Evolutionary conservation across 1,284 basidiomycete genomes (phyloP).

Genomic region (Exsudoporus floridanus): DNA sequence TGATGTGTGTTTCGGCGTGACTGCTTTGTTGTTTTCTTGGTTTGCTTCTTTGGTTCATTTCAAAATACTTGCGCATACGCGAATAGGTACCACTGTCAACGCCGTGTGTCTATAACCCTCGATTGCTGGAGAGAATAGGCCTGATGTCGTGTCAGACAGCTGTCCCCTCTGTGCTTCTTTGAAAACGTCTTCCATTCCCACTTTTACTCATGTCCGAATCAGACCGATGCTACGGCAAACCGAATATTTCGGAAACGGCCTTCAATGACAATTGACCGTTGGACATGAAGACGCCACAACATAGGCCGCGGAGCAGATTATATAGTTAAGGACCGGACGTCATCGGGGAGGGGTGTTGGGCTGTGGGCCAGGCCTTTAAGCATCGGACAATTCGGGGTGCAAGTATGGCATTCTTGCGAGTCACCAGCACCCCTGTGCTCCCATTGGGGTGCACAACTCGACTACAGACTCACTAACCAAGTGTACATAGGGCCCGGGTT

Average conservation of each 20-base stretch:
- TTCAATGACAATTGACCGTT: not conserved
- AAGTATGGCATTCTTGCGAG: no score
- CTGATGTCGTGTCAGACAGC: not conserved
- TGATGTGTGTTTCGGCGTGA: conserved; percentile 2
- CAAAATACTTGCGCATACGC: not conserved
- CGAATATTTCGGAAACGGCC: not conserved
- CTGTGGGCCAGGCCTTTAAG: no score
- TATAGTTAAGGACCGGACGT: no score
- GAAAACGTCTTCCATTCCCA: not conserved
- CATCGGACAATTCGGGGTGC: no score
- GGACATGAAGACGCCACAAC: not conserved
- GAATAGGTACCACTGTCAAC: not conserved
- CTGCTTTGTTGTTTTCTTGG: not conserved
- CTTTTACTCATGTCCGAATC: not conserved
- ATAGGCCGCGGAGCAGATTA: no score
- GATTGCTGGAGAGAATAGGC: not conserved
- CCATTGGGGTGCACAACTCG: no score
- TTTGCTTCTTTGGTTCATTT: no score
- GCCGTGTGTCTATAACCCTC: not conserved
- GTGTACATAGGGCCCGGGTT: no score
- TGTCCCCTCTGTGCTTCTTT: not conserved
- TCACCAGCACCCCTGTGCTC: no score
- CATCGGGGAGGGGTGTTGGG: no score
- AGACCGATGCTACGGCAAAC: no score
- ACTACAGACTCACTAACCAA: no score